Conservation (phyloP, 2,329 filamentous ascomycete species). For the Ilyonectria mors-panacis region DNA sequence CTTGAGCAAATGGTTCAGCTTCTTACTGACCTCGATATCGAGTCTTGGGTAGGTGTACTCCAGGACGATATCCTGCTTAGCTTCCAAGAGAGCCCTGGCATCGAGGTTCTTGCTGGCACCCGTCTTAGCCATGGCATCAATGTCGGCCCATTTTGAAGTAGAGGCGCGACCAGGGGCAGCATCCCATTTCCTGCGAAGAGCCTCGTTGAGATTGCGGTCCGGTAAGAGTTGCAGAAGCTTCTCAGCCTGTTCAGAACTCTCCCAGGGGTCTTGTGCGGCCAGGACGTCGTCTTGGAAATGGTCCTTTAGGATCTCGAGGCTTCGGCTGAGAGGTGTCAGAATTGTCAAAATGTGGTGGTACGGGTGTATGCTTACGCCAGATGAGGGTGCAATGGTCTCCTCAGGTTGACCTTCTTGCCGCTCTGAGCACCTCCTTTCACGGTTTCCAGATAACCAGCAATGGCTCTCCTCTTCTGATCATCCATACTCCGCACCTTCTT, state of each 20-base stretch:
- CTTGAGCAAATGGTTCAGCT: constrained; percentile 97
- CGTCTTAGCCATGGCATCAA: constrained; percentile 86
- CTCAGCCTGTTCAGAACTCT: constrained; percentile 76
- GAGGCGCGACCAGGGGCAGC: constrained; percentile 84
- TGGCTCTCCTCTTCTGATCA: constrained; percentile 86
- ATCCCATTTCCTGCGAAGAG: constrained; percentile 92
- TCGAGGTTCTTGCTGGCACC: constrained; percentile 82
- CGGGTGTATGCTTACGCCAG: constrained; percentile 70
- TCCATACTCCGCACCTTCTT: constrained; percentile 87
- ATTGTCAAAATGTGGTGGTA: neutral
- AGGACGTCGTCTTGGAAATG: constrained; percentile 91
- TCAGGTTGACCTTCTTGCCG: constrained; percentile 88
- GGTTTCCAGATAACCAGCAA: constrained; percentile 92
- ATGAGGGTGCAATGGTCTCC: constrained; percentile 91
- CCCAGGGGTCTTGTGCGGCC: constrained; percentile 88
- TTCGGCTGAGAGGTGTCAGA: constrained; percentile 70
- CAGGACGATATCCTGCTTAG: constrained; percentile 95
- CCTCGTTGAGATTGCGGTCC: constrained; percentile 81
- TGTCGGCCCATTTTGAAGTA: constrained; percentile 91
- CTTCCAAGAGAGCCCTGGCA: constrained; percentile 81
- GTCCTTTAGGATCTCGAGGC: constrained; percentile 85
- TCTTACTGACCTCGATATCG: constrained; percentile 97
- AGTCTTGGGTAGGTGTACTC: constrained; percentile 98
- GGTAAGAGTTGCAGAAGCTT: constrained; percentile 89
- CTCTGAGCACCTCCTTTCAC: constrained; percentile 89